Percentiles rank a stretch among this genome's conserved stretches.
Conservation (phyloP, 495 filamentous ascomycete genomes). For the Penicillium antarcticum region DNA sequence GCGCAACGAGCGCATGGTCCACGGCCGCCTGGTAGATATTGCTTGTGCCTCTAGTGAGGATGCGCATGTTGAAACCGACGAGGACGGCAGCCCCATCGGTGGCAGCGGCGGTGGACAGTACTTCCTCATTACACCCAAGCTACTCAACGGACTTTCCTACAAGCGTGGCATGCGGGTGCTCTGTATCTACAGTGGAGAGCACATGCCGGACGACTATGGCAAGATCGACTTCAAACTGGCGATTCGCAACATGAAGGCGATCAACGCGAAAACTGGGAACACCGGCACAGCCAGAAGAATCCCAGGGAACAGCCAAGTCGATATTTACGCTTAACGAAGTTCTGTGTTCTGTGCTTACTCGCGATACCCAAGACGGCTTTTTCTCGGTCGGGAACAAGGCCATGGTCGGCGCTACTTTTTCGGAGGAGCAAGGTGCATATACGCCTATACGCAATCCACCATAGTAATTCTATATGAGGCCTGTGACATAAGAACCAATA, state of each 20-base stretch:
- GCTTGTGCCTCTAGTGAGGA: constrained; percentile 54
- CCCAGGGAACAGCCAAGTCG: constrained; percentile 13
- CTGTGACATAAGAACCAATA: constrained; percentile 1
- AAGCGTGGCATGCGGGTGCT: constrained; percentile 87
- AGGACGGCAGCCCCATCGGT: constrained; percentile 19
- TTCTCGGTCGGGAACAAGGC: background rate
- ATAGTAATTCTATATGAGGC: background rate
- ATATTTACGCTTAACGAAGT: constrained; percentile 24
- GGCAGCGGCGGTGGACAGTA: constrained; percentile 56
- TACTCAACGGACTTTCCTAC: constrained; percentile 81
- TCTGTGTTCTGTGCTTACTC: constrained; percentile 4
- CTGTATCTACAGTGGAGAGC: constrained; percentile 89
- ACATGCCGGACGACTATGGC: constrained; percentile 63
- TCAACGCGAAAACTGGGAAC: constrained; percentile 10
- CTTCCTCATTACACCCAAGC: constrained; percentile 98
- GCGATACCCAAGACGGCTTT: constrained; percentile 7
- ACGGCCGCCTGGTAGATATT: constrained; percentile 93
- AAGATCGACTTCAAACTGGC: constrained; percentile 31
- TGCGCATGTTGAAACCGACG: constrained; percentile 11
- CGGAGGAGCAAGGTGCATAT: no score
- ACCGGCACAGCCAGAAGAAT: constrained; percentile 16
- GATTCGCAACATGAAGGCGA: constrained; percentile 28
- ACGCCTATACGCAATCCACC: no score
- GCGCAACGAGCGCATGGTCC: constrained; percentile 94
- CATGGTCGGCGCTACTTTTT: no score